Base-by-base conservation (phyloP, 2,329 filamentous ascomycete genomes). In the Geosmithia putterillii region DNA sequence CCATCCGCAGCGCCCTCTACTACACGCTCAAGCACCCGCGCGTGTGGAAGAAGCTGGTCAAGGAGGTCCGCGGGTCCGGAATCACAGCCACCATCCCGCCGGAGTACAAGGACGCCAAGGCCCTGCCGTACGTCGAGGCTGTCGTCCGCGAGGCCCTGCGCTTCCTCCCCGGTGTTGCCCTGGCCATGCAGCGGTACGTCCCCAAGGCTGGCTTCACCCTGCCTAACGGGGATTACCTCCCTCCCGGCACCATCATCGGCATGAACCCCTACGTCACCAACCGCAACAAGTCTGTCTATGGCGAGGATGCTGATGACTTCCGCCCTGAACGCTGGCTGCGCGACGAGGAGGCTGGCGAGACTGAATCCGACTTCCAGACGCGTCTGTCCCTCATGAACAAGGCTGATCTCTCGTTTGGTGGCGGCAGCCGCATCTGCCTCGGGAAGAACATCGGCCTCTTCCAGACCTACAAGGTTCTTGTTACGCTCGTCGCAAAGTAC, bases 71-170 rank as follows among this genome's bases (percentile, higher is more conserved):
- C 28, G 28, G 28, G 2, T 56, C 57, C 10, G 48, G 50, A 2
- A 40, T 44, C 14, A 48, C 40, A 28, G 34, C 46, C 19, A 42
- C 53, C 3, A 50, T 52, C 1, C 45, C 47, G 6, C 57, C 54
- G 42, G 39, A 37, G 2, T 40, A 46, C 15, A 50, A 52, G 15
- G 39, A 40, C 20, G n/a, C 20, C 12, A 40, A 40, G 38, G 7
- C 8, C 19, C 6, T 14, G 10, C 15, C 18, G 41, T 41, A 66
- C 47, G 54, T 71, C 3, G 57, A 65, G 36, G 69, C 71, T 0
- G 63, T 70, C 3, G 57, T 74, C 18, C 65, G 64, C 21, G 73
- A 76, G 52, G 59, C 64, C 2, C 59, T 69, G 51, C 64, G 71
- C 10, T 52, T 73, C 3, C 65, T 72, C 44, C 67, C 70, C 0